Conservation (phyloP, 345 rosid species). For the Populus deltoides region DNA sequence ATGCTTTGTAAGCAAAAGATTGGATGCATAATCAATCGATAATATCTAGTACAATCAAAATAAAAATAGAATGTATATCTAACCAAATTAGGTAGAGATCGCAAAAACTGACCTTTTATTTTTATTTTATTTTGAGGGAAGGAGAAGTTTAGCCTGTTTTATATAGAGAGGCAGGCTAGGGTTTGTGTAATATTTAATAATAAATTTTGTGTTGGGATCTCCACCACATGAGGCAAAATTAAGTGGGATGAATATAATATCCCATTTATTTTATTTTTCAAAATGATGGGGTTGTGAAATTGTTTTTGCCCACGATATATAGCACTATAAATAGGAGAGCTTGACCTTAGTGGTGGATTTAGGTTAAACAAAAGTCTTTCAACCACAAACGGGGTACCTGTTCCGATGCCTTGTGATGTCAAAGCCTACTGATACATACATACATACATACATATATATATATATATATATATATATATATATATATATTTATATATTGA, state of each 20-base stretch:
- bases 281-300: conserved; percentile 18
- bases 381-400: conserved; percentile 1
- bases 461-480: too few relatives aligned
- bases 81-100: background rate
- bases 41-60: background rate
- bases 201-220: conserved; percentile 9
- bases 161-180: conserved; percentile 4
- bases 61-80: background rate
- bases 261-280: background rate
- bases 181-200: background rate
- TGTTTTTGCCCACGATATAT: background rate
- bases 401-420: conserved; percentile 21
- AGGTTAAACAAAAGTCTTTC: conserved; percentile 17
- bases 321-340: conserved; percentile 27
- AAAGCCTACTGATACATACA: conserved; percentile 1
- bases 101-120: background rate
- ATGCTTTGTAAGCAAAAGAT: too few relatives aligned
- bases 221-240: conserved; percentile 38
- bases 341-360: conserved; percentile 16
- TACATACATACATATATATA: too few relatives aligned
- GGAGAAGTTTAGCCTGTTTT: background rate
- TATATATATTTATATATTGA: too few relatives aligned
- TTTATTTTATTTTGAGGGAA: background rate
- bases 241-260: conserved; percentile 29
- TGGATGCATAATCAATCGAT: background rate